These are phyloP conservation scores for Orbilia javanica DNA, from an alignment of 2,329 filamentous ascomycete genomes.

Conservation along the genomic window DNA sequence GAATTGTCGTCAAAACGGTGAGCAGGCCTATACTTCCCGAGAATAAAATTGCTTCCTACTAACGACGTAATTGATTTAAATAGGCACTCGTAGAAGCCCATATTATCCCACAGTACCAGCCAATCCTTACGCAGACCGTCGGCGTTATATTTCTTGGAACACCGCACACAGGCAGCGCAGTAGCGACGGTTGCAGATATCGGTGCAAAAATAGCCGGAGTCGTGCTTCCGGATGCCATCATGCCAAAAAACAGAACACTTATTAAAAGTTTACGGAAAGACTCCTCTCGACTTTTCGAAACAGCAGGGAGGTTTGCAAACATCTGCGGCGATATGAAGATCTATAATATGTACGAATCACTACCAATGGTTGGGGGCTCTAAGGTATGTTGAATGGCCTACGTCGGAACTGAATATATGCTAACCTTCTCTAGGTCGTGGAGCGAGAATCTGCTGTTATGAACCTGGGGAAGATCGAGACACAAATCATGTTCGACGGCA, in stretches of 20 bases:
- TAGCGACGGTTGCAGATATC: constrained; percentile 45
- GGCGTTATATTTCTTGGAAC: constrained; percentile 56
- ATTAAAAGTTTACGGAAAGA: constrained; percentile 50
- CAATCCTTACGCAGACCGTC: constrained; percentile 45
- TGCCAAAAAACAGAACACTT: constrained; percentile 47
- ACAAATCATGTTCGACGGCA: constrained; percentile 49
- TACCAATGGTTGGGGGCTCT: constrained; percentile 28
- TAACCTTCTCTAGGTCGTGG: constrained; percentile 26
- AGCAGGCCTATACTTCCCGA: neutral
- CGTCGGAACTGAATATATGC: neutral
- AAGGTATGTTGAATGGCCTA: constrained; percentile 26
- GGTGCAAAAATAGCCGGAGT: constrained; percentile 45
- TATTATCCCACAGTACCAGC: constrained; percentile 49
- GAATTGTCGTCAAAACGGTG: constrained; percentile 56
- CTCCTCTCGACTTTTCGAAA: constrained; percentile 47
- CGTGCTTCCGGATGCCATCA: constrained; percentile 49
- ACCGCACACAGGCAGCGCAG: constrained; percentile 40
- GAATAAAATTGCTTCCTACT: neutral
- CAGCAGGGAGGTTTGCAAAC: constrained; percentile 46
- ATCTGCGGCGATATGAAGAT: constrained; percentile 52
- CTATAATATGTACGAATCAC: constrained; percentile 53
- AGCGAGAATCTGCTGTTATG: constrained; percentile 49
- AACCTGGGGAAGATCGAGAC: constrained; percentile 51
- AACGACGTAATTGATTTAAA: neutral
- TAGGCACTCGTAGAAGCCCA: constrained; percentile 53